A percentile compares a stretch with the other conserved stretches of the same genome.
These are phyloP conservation scores for Helicocarpus griseus DNA, from an alignment of 2,329 filamentous ascomycete genomes.

Conservation along the genomic window DNA sequence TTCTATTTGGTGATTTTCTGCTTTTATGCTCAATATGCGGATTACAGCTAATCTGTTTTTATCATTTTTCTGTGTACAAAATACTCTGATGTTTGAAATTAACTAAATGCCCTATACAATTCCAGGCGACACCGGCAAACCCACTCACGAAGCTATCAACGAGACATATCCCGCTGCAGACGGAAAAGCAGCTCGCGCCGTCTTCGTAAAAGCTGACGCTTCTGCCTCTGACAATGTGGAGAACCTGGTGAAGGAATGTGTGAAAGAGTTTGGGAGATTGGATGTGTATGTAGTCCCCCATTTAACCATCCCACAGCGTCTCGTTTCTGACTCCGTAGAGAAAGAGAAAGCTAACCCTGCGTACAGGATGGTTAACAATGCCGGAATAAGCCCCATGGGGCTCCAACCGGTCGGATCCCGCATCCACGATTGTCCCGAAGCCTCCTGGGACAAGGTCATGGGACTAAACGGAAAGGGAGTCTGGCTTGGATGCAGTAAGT, in stretches of 20 bases:
- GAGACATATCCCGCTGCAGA: conserved; percentile 16
- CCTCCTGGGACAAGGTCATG: conserved; percentile 35
- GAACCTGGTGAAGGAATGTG: conserved; percentile 26
- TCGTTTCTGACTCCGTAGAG: no score
- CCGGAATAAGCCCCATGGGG: conserved; percentile 34
- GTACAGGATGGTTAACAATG: conserved; percentile 39
- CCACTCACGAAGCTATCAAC: conserved; percentile 10
- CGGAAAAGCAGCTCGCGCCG: conserved; percentile 19
- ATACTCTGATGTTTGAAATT: no score
- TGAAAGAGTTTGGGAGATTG: conserved; percentile 29
- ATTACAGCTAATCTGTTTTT: no score
- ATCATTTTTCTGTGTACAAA: no score
- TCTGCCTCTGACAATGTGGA: conserved; percentile 28
- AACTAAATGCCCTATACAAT: no score
- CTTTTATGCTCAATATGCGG: no score
- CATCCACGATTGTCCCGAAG: conserved; percentile 40
- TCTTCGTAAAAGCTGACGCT: conserved; percentile 39
- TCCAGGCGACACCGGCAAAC: neutral
- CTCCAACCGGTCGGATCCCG: conserved; percentile 14
- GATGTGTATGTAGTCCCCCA: conserved; percentile 32
- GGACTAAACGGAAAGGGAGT: conserved; percentile 31
- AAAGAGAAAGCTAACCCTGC: neutral
- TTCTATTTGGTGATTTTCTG: no score
- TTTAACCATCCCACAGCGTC: neutral
- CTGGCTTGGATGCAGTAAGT: conserved; percentile 30